Evolutionary conservation across 1,284 basidiomycete genomes (phyloP), one percentile per base, ranked within the genome.

Genomic region (Trichosporon inkin): DNA sequence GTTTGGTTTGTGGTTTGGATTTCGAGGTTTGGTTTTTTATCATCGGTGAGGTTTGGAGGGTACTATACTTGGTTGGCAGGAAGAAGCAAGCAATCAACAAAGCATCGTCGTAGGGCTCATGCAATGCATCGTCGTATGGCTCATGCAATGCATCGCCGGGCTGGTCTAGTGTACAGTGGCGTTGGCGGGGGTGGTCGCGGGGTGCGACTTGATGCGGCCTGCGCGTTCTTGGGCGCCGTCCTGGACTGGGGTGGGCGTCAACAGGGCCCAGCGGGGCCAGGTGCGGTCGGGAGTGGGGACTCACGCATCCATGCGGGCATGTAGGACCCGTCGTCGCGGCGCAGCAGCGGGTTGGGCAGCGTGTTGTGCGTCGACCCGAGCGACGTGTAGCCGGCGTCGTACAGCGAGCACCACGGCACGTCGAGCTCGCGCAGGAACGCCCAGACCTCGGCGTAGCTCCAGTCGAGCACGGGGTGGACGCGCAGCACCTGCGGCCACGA

Each of bases 351-450:
- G 70, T 99, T 99, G 0, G 86, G 92, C 68, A 87, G 87, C 0
- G 96, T 98, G 78, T 98, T 97, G 78, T 86, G 90, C 1, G 90
- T 94, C 16, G 92, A 96, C 20, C 96, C 95, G 14, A 99, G 84
- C 3, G 92, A 96, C 0, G 96, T 99, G 77, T 96, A 99, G 88
- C 96, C 96, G 77, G 89, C 82, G 71, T 99, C 92, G 71, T 99
- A 99, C 41, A 99, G 77, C 28, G 74, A 72, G 73, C 95, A 99
- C 76, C 95, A 99, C 3, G 87, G 88, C 11, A 98, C 84, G 1
- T 85, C 74, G 10, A 95, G 80, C 60, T 82, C 81, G 7, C 87
- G 81, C 37, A 99, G 79, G 79, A 95, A 99, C 1, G 81, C 79
- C 96, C 96, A 99, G 1, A 99, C 85, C 63, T 96, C 86, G 2